Conservation (phyloP, 2,329 filamentous ascomycete genomes). For the Spiromastix sp. region DNA sequence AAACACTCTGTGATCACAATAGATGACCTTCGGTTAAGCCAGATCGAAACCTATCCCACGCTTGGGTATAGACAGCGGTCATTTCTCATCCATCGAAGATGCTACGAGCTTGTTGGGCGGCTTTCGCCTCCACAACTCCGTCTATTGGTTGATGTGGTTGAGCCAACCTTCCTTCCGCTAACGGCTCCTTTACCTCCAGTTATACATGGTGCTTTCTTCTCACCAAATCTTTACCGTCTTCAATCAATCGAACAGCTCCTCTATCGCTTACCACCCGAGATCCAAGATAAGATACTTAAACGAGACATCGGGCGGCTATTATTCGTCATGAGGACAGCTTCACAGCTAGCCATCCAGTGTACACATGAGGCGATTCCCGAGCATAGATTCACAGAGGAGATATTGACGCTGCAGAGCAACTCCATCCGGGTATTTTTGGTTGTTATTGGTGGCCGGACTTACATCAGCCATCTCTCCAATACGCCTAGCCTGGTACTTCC, state of each 20-base stretch:
- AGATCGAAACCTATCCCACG: slow-evolving; percentile 2
- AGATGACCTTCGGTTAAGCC: not conserved
- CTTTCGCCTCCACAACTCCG: slow-evolving; percentile 4
- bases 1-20: too few species aligned
- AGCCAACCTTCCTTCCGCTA: slow-evolving; percentile 6
- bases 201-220: slow-evolving; percentile 6
- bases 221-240: not conserved
- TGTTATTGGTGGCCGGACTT: slow-evolving; percentile 7
- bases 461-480: slow-evolving; percentile 8
- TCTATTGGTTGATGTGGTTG: slow-evolving; percentile 6
- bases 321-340: slow-evolving; percentile 10
- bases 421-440: slow-evolving; percentile 7
- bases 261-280: slow-evolving; percentile 6
- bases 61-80: slow-evolving; percentile 4
- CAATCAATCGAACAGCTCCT: not conserved
- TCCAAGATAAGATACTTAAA: slow-evolving; percentile 8
- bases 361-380: slow-evolving; percentile 2
- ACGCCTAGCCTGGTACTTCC: too few species aligned
- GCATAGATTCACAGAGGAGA: slow-evolving; percentile 6
- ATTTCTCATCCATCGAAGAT: slow-evolving; percentile 7
- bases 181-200: not conserved
- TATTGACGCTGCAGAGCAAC: slow-evolving; percentile 4
- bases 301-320: slow-evolving; percentile 9
- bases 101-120: slow-evolving; percentile 3
- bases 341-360: slow-evolving; percentile 4